Percentiles rank a stretch among this genome's conserved stretches.
phyloP scores from a whole-genome alignment of 768 basidiomycete species.

The Xerocomellus chrysenteron region DNA sequence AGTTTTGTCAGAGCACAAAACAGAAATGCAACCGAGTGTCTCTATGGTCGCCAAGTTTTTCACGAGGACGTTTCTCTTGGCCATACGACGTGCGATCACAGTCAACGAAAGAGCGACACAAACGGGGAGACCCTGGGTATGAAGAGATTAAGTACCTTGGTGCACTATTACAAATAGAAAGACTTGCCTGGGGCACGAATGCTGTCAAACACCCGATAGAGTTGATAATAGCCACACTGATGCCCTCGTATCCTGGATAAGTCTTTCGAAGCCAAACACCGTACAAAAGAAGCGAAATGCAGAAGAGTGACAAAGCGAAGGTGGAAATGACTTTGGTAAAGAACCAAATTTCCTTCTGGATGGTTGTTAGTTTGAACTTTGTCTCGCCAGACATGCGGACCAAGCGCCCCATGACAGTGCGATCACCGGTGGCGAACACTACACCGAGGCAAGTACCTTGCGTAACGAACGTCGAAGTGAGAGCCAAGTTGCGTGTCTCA shows the following conservation, averaged over 20 bases:
- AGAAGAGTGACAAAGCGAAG: constrained; percentile 40
- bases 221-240: constrained; percentile 37
- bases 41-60: constrained; percentile 55
- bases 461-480: constrained; percentile 44
- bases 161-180: neutral
- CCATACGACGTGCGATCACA: constrained; percentile 47
- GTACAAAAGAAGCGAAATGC: constrained; percentile 40
- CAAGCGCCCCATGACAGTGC: constrained; percentile 51
- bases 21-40: constrained; percentile 50
- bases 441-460: constrained; percentile 43
- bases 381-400: constrained; percentile 51
- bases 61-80: constrained; percentile 45
- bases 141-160: neutral
- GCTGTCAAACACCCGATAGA: constrained; percentile 41
- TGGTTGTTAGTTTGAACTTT: constrained; percentile 46
- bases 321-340: constrained; percentile 53
- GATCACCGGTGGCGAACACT: constrained; percentile 45
- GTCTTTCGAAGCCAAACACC: constrained; percentile 41
- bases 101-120: constrained; percentile 54
- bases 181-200: constrained; percentile 40
- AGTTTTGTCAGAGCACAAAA: constrained; percentile 56
- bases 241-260: constrained; percentile 36
- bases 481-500: constrained; percentile 47
- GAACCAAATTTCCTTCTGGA: constrained; percentile 49
- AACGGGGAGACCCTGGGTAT: constrained; percentile 36